Base-by-base conservation (phyloP, 1,284 basidiomycete genomes). In the Malassezia sympodialis region DNA sequence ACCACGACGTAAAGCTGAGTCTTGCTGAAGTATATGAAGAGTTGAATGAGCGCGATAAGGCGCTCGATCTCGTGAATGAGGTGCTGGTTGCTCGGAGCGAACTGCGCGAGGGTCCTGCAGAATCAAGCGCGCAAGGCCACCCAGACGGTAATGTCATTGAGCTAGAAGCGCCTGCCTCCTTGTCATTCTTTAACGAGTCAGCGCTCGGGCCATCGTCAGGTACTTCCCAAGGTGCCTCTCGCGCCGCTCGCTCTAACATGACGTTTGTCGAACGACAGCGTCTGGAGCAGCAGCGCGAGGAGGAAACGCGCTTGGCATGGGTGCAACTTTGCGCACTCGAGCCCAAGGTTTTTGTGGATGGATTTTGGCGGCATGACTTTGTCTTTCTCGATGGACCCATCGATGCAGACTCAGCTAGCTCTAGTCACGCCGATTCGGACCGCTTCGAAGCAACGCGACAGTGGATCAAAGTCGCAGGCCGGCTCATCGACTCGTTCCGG, bases 21-120 rank as follows among this genome's bases (percentile, higher is more conserved):
- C 60, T 96, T 0, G 91, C 91, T 0, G 87, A 88, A 58, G 83
- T 91, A 17, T 88, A 88, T 60, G 93, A 96, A 72, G 75, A 77
- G 17, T 76, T 86, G 61, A 84, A 85, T 39, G 82, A 90, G 62
- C 84, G 86, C 3, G 79, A 84, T 15, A 85, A 85, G 69, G 91
- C 91, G 0, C 79, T 94, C 0, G 84, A 87, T 21, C 77, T 93
- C 1, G 87, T 96, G 3, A 85, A 87, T 53, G 84, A 91, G 80
- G 87, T 70, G 1, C 54, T 68, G 50, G 42, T 53, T 15, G 59
- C 59, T 24, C 49, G 65, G 17, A 57, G 59, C 23, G 39, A 41
- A 27, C 56, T 59, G 34, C 52, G 51, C 6, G 27, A 44, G 8
- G 42, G 27, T 1, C 31, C 32, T 8, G 37, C 27, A n/a, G 47